Evolutionary conservation across 768 basidiomycete species (phyloP).

Genomic region (Mycena albidolilacea): DNA sequence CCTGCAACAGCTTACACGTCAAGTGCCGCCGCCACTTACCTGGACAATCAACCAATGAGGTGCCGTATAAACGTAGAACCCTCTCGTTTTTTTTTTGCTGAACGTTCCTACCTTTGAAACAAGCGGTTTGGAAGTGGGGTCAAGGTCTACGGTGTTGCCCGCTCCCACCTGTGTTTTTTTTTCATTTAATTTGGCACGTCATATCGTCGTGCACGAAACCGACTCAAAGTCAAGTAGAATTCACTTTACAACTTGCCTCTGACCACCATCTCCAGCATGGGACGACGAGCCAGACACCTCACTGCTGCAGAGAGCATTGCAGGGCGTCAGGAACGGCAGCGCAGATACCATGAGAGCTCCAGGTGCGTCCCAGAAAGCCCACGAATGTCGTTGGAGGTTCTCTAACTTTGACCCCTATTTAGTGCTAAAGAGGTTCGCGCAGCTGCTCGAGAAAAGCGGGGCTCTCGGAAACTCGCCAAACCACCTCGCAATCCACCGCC

Average conservation of each 20-base stretch:
- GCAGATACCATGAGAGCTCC: neutral
- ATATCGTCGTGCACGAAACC: neutral
- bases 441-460: too few relatives aligned
- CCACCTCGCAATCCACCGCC: too few relatives aligned
- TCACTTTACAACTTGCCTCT: constrained; percentile 62
- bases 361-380: neutral
- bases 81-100: too few relatives aligned
- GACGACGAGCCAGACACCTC: neutral
- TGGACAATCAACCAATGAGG: too few relatives aligned
- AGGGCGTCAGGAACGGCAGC: neutral
- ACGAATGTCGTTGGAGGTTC: too few relatives aligned
- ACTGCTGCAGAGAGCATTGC: neutral
- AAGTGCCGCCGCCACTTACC: too few relatives aligned
- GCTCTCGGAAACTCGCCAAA: too few relatives aligned
- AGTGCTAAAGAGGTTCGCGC: too few relatives aligned
- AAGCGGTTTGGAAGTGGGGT: too few relatives aligned
- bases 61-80: too few relatives aligned
- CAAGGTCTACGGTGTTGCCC: neutral
- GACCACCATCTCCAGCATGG: neutral
- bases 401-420: neutral
- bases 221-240: neutral
- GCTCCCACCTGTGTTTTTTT: neutral
- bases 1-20: too few relatives aligned
- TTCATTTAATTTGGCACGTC: neutral
- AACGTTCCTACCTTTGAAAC: too few relatives aligned